phyloP scores from a whole-genome alignment of 441 rosid genomes.

The Croton setiger region DNA sequence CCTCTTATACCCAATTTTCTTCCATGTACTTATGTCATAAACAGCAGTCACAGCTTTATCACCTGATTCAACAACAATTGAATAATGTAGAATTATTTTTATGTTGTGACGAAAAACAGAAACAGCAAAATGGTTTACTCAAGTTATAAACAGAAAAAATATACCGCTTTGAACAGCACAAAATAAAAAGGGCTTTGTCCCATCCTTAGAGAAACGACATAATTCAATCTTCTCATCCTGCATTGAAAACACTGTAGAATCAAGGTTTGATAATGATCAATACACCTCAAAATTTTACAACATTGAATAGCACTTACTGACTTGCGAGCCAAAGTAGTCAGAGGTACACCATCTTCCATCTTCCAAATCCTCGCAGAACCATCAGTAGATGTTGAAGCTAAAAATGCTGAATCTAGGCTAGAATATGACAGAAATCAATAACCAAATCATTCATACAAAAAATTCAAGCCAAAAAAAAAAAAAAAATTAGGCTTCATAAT shows the following conservation, averaged over 20 bases:
- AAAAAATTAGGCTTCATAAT: neutral
- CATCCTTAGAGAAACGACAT: constrained; percentile 89
- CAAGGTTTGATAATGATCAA: constrained; percentile 12
- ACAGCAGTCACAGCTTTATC: constrained; percentile 66
- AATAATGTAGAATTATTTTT: constrained; percentile 12
- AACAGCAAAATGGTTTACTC: neutral
- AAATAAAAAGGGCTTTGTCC: constrained; percentile 88
- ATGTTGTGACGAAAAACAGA: neutral
- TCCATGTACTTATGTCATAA: constrained; percentile 90
- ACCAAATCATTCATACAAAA: constrained; percentile 11
- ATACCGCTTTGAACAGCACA: constrained; percentile 78
- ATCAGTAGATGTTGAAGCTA: constrained; percentile 87
- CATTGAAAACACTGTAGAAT: constrained; percentile 17
- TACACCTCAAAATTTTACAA: neutral
- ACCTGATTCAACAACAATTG: constrained; percentile 44
- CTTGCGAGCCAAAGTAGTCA: constrained; percentile 66
- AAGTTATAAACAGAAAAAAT: neutral
- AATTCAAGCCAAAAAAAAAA: neutral
- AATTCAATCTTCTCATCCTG: constrained; percentile 88
- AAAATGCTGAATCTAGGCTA: constrained; percentile 90
- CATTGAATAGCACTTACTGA: constrained; percentile 40
- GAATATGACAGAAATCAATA: constrained; percentile 23
- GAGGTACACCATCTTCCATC: constrained; percentile 72
- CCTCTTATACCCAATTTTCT: constrained; percentile 86
- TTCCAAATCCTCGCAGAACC: constrained; percentile 99